These are phyloP conservation scores for Alternaria dauci DNA, from an alignment of 2,329 filamentous ascomycete genomes.

Conservation along the genomic window DNA sequence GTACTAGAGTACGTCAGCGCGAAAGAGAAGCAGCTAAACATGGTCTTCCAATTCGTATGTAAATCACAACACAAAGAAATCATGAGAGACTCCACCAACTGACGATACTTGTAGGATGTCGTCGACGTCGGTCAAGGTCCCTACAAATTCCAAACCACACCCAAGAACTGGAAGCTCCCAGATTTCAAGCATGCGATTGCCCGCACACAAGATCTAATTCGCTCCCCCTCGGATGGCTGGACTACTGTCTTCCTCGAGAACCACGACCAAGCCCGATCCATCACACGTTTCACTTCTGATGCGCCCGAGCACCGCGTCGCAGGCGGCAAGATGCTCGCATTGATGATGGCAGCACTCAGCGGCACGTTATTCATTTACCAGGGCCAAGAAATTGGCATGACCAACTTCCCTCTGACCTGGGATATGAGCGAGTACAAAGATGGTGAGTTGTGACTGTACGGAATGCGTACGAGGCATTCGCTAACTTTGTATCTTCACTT, in stretches of 20 bases:
- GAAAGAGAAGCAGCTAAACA: constrained; percentile 67
- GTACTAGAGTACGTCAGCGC: constrained; percentile 69
- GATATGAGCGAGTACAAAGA: constrained; percentile 60
- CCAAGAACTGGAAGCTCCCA: constrained; percentile 43
- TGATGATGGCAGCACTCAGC: constrained; percentile 58
- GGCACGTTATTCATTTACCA: constrained; percentile 63
- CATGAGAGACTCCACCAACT: background rate
- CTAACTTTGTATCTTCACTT: too few relatives aligned
- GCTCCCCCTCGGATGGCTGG: constrained; percentile 50
- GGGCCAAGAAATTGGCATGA: constrained; percentile 61
- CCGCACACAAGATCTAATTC: constrained; percentile 43
- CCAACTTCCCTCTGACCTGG: constrained; percentile 57
- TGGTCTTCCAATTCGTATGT: constrained; percentile 68
- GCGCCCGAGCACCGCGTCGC: constrained; percentile 56
- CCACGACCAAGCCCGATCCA: constrained; percentile 62
- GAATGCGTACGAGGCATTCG: too few relatives aligned
- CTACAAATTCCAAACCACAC: constrained; percentile 49
- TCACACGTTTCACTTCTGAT: constrained; percentile 60
- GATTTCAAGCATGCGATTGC: constrained; percentile 44
- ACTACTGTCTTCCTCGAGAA: constrained; percentile 63
- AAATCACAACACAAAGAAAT: too few relatives aligned
- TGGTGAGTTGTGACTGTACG: constrained; percentile 9
- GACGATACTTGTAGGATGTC: constrained; percentile 47
- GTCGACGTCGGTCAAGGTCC: constrained; percentile 49
- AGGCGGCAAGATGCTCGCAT: constrained; percentile 57